These are phyloP conservation scores for Wickerhamiella allomyrinae DNA, from an alignment of 805 yeast genomes.

Conservation along the genomic window DNA sequence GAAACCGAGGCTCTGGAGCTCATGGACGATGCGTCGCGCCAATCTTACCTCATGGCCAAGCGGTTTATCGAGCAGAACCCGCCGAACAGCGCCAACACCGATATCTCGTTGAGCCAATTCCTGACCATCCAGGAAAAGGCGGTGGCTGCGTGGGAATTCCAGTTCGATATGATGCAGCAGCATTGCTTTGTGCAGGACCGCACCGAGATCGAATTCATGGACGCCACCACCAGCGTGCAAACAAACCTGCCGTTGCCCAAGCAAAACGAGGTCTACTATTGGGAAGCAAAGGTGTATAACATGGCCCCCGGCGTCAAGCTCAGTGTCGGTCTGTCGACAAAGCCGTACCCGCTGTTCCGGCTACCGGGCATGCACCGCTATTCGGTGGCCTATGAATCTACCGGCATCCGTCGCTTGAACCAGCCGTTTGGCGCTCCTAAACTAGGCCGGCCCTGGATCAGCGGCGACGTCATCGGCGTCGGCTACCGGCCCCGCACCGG, in stretches of 20 bases:
- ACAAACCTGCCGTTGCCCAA: slow-evolving; percentile 78
- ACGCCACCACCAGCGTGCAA: slow-evolving; percentile 51
- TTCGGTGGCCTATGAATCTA: slow-evolving; percentile 78
- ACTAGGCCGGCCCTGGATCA: slow-evolving; percentile 36
- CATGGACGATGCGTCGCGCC: slow-evolving; percentile 40
- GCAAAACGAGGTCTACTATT: slow-evolving; percentile 73
- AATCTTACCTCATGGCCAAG: slow-evolving; percentile 51
- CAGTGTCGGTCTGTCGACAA: slow-evolving; percentile 67
- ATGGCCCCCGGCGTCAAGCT: slow-evolving; percentile 36
- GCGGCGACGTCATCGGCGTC: slow-evolving; percentile 86
- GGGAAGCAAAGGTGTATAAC: slow-evolving; percentile 73
- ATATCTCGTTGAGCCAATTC: slow-evolving; percentile 41
- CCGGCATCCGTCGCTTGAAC: slow-evolving; percentile 65
- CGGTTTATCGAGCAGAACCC: slow-evolving; percentile 30
- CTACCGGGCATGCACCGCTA: slow-evolving; percentile 83
- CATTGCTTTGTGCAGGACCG: slow-evolving; percentile 52
- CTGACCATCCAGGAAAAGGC: slow-evolving; percentile 74
- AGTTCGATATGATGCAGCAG: slow-evolving; percentile 34
- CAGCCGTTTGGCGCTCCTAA: slow-evolving; percentile 46
- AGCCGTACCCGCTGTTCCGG: slow-evolving; percentile 88
- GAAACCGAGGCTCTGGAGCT: slow-evolving; percentile 48
- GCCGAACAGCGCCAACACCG: slow-evolving; percentile 30
- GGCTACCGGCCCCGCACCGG: slow-evolving; percentile 78
- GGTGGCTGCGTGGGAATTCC: slow-evolving; percentile 79
- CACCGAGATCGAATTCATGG: slow-evolving; percentile 33